These are phyloP conservation scores for Neofusicoccum kwambonambiense DNA, from an alignment of 2,329 filamentous ascomycete genomes.

Conservation along the genomic window DNA sequence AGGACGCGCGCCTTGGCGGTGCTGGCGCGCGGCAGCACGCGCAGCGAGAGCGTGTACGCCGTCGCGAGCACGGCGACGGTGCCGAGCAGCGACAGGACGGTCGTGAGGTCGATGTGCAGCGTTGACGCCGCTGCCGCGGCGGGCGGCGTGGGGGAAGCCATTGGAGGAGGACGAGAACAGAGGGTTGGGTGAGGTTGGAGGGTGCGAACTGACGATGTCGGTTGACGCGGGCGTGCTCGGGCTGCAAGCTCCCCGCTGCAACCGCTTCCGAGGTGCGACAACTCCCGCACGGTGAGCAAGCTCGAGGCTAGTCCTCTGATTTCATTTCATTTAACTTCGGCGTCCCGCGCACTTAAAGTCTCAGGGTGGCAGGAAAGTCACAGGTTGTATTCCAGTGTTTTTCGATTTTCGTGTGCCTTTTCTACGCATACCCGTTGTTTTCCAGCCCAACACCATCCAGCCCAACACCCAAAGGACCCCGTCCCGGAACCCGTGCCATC, in stretches of 20 bases:
- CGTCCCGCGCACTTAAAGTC: neutral
- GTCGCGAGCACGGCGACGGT: constrained; percentile 54
- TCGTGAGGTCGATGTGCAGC: constrained; percentile 48
- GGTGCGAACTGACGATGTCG: neutral
- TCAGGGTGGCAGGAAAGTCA: neutral
- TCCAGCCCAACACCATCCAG: constrained; percentile 2
- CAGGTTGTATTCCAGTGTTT: constrained; percentile 12
- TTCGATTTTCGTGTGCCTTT: constrained; percentile 15
- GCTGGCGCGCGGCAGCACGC: constrained; percentile 54
- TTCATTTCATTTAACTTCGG: neutral
- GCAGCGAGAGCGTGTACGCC: constrained; percentile 51
- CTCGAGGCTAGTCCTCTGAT: neutral
- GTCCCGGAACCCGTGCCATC: neutral
- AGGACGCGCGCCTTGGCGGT: constrained; percentile 66
- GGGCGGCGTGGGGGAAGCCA: constrained; percentile 57
- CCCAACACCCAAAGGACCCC: constrained; percentile 7
- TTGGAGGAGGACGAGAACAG: constrained; percentile 48
- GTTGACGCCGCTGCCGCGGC: constrained; percentile 50
- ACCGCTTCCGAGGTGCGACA: neutral
- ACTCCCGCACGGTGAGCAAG: neutral
- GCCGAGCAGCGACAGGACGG: constrained; percentile 54
- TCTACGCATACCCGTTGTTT: constrained; percentile 3
- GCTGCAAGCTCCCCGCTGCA: neutral
- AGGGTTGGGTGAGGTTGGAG: constrained; percentile 18
- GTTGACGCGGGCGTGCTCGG: constrained; percentile 17